A percentile compares a stretch with the other conserved stretches of the same genome.
These are phyloP conservation scores for Gillenia trifoliata DNA, from an alignment of 306 rosid genomes.

Conservation along the genomic window DNA sequence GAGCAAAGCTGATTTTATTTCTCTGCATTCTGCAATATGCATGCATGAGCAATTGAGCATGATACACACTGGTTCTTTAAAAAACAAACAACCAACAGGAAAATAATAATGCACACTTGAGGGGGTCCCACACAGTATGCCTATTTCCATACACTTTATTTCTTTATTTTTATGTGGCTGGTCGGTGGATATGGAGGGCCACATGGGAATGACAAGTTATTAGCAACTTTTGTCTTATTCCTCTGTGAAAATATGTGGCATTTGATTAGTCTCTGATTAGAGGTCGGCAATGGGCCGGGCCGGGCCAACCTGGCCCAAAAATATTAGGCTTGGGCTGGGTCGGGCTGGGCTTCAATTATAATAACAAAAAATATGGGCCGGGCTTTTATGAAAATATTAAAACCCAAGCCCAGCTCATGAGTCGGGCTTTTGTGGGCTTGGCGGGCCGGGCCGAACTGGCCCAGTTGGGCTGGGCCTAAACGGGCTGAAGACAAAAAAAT, in stretches of 20 bases:
- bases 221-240: neutral
- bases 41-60: neutral
- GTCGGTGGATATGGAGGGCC: slow-evolving; percentile 27
- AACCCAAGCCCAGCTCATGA: too few relatives aligned
- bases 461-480: too few relatives aligned
- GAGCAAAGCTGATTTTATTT: neutral
- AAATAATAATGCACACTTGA: neutral
- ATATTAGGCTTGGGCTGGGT: too few relatives aligned
- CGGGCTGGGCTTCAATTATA: too few relatives aligned
- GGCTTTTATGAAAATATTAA: too few relatives aligned
- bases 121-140: slow-evolving; percentile 27
- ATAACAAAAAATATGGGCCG: too few relatives aligned
- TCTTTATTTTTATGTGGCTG: neutral
- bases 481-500: too few relatives aligned
- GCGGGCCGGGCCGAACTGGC: too few relatives aligned
- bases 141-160: neutral
- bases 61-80: neutral
- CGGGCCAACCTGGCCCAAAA: too few relatives aligned
- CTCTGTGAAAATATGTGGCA: neutral
- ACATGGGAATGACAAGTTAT: neutral
- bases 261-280: too few relatives aligned
- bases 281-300: too few relatives aligned
- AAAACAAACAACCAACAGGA: neutral
- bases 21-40: neutral
- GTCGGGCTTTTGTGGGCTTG: too few relatives aligned